Evolutionary conservation across 2,329 filamentous ascomycete species (phyloP).

Genomic region (Diaporthe aspalathi): DNA sequence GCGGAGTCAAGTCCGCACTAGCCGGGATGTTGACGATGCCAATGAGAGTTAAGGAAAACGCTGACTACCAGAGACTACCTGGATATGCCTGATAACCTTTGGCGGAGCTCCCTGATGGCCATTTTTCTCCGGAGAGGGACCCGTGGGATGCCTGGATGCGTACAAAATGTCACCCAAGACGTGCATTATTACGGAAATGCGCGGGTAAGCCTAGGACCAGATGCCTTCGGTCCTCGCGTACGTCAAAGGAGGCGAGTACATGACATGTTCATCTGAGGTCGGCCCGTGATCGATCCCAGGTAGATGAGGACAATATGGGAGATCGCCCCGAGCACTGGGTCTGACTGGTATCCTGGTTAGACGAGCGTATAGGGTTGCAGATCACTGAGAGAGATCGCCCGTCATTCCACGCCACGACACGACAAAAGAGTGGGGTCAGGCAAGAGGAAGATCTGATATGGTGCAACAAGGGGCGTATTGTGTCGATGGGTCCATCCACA

Average conservation of each 20-base stretch:
- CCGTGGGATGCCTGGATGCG: not conserved
- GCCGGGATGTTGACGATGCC: slow-evolving; percentile 8
- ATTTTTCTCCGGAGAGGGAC: not conserved
- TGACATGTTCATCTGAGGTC: slow-evolving; percentile 21
- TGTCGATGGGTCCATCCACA: slow-evolving; percentile 2
- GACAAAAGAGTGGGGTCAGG: not conserved
- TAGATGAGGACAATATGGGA: slow-evolving; percentile 5
- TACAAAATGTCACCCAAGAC: not conserved
- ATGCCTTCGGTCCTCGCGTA: not conserved
- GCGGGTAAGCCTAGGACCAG: not conserved
- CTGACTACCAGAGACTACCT: not conserved
- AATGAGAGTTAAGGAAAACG: not conserved
- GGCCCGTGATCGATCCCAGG: slow-evolving; percentile 23
- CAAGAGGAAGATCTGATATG: slow-evolving; percentile 9
- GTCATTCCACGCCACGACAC: slow-evolving; percentile 1
- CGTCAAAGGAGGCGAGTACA: not conserved
- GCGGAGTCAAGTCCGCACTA: slow-evolving; percentile 15
- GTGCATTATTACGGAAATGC: not conserved
- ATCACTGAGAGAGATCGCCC: slow-evolving; percentile 12
- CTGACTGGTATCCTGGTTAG: not conserved
- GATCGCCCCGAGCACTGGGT: slow-evolving; percentile 22
- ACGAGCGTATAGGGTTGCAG: slow-evolving; percentile 14
- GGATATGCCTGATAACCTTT: not conserved
- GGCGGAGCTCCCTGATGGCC: not conserved
- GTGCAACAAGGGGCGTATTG: not conserved